phyloP scores from a whole-genome alignment of 768 basidiomycete genomes.

The Kwoniella europaea region DNA sequence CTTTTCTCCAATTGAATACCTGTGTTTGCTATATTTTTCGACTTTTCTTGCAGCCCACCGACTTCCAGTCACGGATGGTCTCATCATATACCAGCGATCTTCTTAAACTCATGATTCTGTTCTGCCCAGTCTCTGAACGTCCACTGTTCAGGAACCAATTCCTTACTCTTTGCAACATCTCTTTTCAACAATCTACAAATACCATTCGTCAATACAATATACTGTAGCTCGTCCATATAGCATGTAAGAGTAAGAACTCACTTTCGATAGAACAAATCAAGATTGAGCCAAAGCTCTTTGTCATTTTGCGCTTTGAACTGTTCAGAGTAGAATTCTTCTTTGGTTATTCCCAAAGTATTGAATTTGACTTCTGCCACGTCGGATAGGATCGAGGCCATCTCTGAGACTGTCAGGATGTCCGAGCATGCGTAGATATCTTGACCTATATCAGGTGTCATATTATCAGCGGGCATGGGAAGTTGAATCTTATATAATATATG shows the following conservation, averaged over 20 bases:
- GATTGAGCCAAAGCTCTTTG: slow-evolving; percentile 27
- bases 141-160: slow-evolving; percentile 7
- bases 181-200: not conserved
- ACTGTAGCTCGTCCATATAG: too few relatives aligned
- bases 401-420: slow-evolving; percentile 6
- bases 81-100: not conserved
- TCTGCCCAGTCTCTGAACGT: slow-evolving; percentile 16
- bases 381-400: slow-evolving; percentile 26
- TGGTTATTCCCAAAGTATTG: slow-evolving; percentile 17
- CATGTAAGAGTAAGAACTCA: slow-evolving; percentile 8
- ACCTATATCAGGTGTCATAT: slow-evolving; percentile 10
- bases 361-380: slow-evolving; percentile 22
- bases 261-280: slow-evolving; percentile 20
- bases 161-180: slow-evolving; percentile 7
- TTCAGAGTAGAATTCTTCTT: slow-evolving; percentile 25
- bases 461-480: too few relatives aligned
- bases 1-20: too few relatives aligned
- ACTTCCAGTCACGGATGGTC: too few relatives aligned
- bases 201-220: too few relatives aligned
- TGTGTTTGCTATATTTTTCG: too few relatives aligned
- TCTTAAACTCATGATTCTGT: slow-evolving; percentile 15
- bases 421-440: slow-evolving; percentile 27
- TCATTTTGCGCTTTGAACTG: slow-evolving; percentile 14
- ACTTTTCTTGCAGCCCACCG: too few relatives aligned
- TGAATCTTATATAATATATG: too few relatives aligned